These are phyloP conservation scores for Phytopythium helicoides DNA, from an alignment of 352 stramenopile species.

Conservation along the genomic window DNA sequence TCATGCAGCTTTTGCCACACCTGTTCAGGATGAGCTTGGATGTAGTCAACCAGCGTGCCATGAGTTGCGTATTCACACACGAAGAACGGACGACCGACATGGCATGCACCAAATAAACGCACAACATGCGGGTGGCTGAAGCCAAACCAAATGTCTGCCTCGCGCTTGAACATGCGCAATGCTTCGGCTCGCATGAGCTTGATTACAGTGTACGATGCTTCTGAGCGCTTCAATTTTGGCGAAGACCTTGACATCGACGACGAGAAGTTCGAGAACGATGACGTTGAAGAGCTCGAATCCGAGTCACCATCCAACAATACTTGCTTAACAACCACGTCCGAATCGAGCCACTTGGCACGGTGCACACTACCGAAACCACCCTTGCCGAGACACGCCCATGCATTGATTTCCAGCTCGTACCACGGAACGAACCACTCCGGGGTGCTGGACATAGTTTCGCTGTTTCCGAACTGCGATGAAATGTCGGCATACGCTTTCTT, in stretches of 20 bases:
- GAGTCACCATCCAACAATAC: neutral
- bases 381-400: neutral
- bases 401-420: neutral
- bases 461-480: neutral
- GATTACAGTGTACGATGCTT: slow-evolving; percentile 2
- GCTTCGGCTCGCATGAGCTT: slow-evolving; percentile 5
- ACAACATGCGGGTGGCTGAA: slow-evolving; percentile 29
- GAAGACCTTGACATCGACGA: neutral
- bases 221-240: slow-evolving; percentile 8
- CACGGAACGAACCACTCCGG: slow-evolving; percentile 3
- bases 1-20: slow-evolving; percentile 22
- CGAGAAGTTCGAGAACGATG: slow-evolving; percentile 2
- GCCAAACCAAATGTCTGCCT: slow-evolving; percentile 29
- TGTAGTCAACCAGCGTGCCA: slow-evolving; percentile 16
- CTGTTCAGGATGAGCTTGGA: slow-evolving; percentile 16
- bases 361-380: neutral
- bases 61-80: slow-evolving; percentile 22
- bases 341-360: neutral
- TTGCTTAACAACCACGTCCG: slow-evolving; percentile 21
- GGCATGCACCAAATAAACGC: slow-evolving; percentile 29
- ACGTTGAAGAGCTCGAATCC: neutral
- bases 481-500: neutral
- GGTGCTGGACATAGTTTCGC: neutral
- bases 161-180: slow-evolving; percentile 20
- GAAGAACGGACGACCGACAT: slow-evolving; percentile 26